Conservation (phyloP, 345 rosid species). For the Leavenworthia alabamica region DNA sequence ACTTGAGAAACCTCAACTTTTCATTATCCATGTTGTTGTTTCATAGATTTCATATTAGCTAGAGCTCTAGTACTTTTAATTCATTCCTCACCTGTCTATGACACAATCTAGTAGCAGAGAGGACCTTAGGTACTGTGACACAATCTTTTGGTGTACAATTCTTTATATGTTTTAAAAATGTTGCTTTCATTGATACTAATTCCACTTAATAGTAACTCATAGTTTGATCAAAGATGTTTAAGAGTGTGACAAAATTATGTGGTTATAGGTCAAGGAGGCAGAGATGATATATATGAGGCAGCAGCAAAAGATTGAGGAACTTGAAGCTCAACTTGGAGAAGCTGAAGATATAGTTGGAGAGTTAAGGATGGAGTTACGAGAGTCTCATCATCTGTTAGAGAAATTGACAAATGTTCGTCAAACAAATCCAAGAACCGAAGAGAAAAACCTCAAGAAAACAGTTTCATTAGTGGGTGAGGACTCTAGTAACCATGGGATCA, state of each 20-base stretch:
- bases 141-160: neutral
- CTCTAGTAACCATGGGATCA: slow-evolving; percentile 26
- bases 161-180: neutral
- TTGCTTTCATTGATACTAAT: neutral
- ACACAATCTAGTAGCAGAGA: too few species aligned
- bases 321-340: slow-evolving; percentile 87
- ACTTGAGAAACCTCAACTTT: too few species aligned
- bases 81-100: too few species aligned
- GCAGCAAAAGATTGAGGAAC: slow-evolving; percentile 67
- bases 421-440: slow-evolving; percentile 8
- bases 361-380: slow-evolving; percentile 66
- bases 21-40: too few species aligned
- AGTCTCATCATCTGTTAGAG: slow-evolving; percentile 57
- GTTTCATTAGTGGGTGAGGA: slow-evolving; percentile 17
- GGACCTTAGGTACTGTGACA: too few species aligned
- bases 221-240: too few species aligned
- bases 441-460: too few species aligned
- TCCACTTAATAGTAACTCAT: too few species aligned
- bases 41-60: too few species aligned
- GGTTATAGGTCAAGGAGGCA: slow-evolving; percentile 63
- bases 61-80: too few species aligned
- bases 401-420: slow-evolving; percentile 25
- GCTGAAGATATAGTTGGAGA: slow-evolving; percentile 83
- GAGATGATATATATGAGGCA: slow-evolving; percentile 43
- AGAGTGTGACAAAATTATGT: too few species aligned